Conservation (phyloP, 352 stramenopile species). For the Pythium sp. region DNA sequence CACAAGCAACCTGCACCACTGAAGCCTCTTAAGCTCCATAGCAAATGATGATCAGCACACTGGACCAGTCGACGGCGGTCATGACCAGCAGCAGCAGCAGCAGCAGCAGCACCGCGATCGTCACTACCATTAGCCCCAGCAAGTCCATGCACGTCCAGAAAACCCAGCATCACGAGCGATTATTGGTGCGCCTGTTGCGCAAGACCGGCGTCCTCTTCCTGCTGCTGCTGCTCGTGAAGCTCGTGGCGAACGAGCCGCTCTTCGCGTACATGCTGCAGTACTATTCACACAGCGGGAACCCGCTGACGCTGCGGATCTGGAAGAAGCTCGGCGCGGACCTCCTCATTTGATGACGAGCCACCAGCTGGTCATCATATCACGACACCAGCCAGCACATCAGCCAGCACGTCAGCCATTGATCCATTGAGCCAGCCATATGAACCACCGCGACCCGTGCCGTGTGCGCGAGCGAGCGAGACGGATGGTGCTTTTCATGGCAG, state of each 20-base stretch:
- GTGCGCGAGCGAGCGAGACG: background rate
- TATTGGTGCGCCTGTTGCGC: background rate
- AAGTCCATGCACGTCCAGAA: background rate
- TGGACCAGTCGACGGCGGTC: background rate
- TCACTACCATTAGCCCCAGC: background rate
- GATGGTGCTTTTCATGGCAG: background rate
- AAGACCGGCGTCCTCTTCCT: conserved; percentile 7
- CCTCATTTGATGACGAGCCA: background rate
- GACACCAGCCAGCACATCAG: background rate
- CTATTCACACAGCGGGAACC: conserved; percentile 13
- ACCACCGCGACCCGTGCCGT: background rate
- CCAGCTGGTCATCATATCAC: background rate
- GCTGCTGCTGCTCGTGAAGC: conserved; percentile 15
- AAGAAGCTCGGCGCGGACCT: conserved; percentile 1
- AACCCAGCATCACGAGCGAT: background rate
- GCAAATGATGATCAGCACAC: background rate
- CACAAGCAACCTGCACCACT: background rate
- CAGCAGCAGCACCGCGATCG: background rate
- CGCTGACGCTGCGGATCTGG: conserved; percentile 13
- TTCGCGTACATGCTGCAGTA: conserved; percentile 21
- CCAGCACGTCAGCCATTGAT: background rate
- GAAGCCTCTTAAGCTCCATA: background rate
- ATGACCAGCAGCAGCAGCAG: background rate
- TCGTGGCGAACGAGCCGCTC: conserved; percentile 18
- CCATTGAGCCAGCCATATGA: background rate